Evolutionary conservation across 352 stramenopile genomes (phyloP).

Genomic region (Peronosclerospora sorghi): DNA sequence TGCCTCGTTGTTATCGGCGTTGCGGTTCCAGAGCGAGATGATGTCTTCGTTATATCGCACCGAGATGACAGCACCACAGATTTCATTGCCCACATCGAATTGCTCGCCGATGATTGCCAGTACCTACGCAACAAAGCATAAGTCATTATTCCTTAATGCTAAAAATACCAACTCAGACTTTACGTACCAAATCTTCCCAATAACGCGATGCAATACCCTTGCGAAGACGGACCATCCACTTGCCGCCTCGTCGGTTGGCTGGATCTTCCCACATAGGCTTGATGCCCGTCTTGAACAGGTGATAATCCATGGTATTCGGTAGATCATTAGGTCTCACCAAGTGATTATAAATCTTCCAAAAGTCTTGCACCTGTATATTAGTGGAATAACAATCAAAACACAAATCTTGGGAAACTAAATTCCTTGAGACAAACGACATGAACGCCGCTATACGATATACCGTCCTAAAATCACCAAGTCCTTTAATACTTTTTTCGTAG

Average conservation of each 20-base stretch:
- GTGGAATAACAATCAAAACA: background rate
- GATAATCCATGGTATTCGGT: conserved; percentile 85
- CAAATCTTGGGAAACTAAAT: background rate
- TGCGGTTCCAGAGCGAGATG: conserved; percentile 91
- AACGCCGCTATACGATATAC: conserved; percentile 11
- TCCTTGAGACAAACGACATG: background rate
- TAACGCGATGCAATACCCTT: conserved; percentile 87
- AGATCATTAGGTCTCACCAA: conserved; percentile 86
- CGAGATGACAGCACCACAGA: conserved; percentile 86
- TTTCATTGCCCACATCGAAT: conserved; percentile 90
- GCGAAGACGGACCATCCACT: conserved; percentile 89
- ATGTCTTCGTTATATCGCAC: conserved; percentile 90
- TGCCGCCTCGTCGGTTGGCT: conserved; percentile 84
- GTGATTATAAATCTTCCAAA: conserved; percentile 91
- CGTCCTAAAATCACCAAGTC: conserved; percentile 87
- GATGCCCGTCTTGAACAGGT: conserved; percentile 90
- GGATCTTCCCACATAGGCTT: conserved; percentile 92
- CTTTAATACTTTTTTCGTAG: conserved; percentile 92
- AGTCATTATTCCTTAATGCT: background rate
- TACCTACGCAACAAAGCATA: conserved; percentile 27
- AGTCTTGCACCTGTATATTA: conserved; percentile 69
- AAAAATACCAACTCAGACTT: background rate
- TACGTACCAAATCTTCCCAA: conserved; percentile 84
- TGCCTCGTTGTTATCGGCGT: conserved; percentile 86
- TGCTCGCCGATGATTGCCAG: conserved; percentile 90